A percentile compares a stretch with the other conserved stretches of the same genome.
Evolutionary conservation across 768 basidiomycete genomes (phyloP).

Genomic region (Hypholoma sublateritium): DNA sequence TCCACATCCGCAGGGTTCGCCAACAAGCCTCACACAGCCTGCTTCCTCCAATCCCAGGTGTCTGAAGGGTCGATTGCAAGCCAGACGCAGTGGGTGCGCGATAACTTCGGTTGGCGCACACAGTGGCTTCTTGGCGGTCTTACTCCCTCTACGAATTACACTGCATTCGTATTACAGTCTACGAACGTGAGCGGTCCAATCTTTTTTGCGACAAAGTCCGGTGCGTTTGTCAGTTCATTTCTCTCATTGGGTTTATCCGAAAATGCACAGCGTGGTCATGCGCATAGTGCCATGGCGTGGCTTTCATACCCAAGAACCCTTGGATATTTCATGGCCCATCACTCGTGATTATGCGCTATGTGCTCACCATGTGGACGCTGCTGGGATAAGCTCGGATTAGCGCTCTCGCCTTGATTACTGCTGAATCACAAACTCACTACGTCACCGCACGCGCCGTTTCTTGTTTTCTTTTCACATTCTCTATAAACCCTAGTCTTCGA

Average conservation of each 20-base stretch:
- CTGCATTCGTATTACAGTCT: slow-evolving; percentile 63
- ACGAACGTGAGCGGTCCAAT: slow-evolving; percentile 64
- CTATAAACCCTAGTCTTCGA: no score
- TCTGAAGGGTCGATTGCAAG: slow-evolving; percentile 40
- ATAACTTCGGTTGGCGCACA: slow-evolving; percentile 57
- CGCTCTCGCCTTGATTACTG: no score
- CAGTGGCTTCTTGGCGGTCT: slow-evolving; percentile 70
- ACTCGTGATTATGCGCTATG: no score
- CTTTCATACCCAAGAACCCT: no score
- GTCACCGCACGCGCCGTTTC: no score
- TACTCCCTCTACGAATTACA: slow-evolving; percentile 72
- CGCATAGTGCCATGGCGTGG: no score
- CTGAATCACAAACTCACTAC: no score
- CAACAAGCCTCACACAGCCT: slow-evolving; percentile 54
- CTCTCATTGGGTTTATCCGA: neutral
- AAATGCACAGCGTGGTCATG: neutral
- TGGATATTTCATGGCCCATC: no score
- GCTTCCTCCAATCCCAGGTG: slow-evolving; percentile 46
- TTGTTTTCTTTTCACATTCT: no score
- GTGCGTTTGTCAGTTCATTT: slow-evolving; percentile 32
- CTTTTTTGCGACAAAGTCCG: slow-evolving; percentile 74
- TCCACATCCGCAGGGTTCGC: slow-evolving; percentile 44
- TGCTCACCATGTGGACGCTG: no score
- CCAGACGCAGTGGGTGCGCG: slow-evolving; percentile 56
- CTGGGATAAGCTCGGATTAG: no score